Evolutionary conservation across 441 rosid species (phyloP).

Genomic region (Breynia disticha): DNA sequence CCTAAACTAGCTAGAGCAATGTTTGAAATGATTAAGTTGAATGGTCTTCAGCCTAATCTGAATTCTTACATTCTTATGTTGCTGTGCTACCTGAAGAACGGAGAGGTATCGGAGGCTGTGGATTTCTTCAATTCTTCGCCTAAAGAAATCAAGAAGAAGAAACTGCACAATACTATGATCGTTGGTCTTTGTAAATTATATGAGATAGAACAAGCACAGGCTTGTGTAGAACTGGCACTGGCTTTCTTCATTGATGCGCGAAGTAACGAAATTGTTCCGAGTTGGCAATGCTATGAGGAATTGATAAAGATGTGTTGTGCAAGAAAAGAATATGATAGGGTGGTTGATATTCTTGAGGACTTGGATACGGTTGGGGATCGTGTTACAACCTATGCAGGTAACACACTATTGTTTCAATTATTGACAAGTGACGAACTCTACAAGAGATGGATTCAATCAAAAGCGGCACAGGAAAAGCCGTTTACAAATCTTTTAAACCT

Average conservation of each 20-base stretch:
- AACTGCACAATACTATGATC: constrained; percentile 38
- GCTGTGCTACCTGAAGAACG: constrained; percentile 50
- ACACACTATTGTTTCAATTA: constrained; percentile 51
- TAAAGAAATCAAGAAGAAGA: constrained; percentile 23
- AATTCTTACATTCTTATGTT: constrained; percentile 42
- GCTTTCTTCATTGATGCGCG: constrained; percentile 37
- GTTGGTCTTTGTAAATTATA: constrained; percentile 47
- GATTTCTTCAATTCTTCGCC: constrained; percentile 35
- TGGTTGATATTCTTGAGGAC: constrained; percentile 39
- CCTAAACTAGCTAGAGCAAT: constrained; percentile 63
- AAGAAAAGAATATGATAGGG: constrained; percentile 28
- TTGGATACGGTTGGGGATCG: constrained; percentile 35
- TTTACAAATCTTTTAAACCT: constrained; percentile 32
- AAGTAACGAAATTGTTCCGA: constrained; percentile 32
- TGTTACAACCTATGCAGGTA: constrained; percentile 66
- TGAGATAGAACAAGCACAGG: constrained; percentile 36
- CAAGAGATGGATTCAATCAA: constrained; percentile 46
- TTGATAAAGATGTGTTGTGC: constrained; percentile 39
- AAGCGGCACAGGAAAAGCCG: constrained; percentile 28
- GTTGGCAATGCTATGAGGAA: constrained; percentile 45
- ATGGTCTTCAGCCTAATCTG: constrained; percentile 34
- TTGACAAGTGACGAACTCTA: constrained; percentile 34
- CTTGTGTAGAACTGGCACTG: constrained; percentile 40
- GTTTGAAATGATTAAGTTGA: constrained; percentile 49
- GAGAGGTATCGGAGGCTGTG: constrained; percentile 49